Conservation (phyloP, 2,329 filamentous ascomycete species). For the Diplodia intermedia region DNA sequence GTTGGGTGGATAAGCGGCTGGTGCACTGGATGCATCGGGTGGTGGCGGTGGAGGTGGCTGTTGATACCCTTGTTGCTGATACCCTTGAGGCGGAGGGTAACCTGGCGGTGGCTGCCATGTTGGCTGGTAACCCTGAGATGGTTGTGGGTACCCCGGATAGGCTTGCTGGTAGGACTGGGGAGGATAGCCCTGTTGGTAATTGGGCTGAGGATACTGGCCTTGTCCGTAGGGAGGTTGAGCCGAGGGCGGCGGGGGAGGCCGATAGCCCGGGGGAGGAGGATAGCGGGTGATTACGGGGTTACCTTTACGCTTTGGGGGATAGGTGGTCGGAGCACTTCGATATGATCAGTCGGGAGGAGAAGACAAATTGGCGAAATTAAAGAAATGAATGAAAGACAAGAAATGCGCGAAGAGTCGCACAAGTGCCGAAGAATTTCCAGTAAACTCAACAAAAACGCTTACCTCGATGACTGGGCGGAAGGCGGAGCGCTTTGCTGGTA, state of each 20-base stretch:
- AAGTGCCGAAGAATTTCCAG: constrained; percentile 18
- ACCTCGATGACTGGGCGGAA: constrained; percentile 42
- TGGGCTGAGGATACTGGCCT: constrained; percentile 37
- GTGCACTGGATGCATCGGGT: constrained; percentile 13
- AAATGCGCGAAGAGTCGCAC: constrained; percentile 20
- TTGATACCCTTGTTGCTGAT: constrained; percentile 40
- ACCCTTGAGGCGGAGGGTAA: constrained; percentile 37
- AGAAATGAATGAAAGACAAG: constrained; percentile 1
- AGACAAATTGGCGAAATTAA: constrained; percentile 23
- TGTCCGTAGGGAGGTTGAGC: constrained; percentile 30
- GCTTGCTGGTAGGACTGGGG: constrained; percentile 36
- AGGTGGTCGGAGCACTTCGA: constrained; percentile 36
- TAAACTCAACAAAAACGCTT: constrained; percentile 36
- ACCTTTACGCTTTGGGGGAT: constrained; percentile 54
- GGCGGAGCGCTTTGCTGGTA: constrained; percentile 41
- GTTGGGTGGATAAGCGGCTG: constrained; percentile 18
- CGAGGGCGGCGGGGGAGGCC: constrained; percentile 38
- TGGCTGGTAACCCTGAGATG: constrained; percentile 37
- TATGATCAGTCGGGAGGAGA: constrained; percentile 20
- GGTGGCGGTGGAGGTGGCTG: constrained; percentile 32
- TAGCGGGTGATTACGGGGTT: constrained; percentile 59
- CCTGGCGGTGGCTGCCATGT: constrained; percentile 21
- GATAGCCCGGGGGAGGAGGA: constrained; percentile 58
- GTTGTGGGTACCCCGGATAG: constrained; percentile 39
- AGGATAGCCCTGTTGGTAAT: constrained; percentile 39